Conservation (phyloP, 495 filamentous ascomycete genomes). For the Copromyces sp. region DNA sequence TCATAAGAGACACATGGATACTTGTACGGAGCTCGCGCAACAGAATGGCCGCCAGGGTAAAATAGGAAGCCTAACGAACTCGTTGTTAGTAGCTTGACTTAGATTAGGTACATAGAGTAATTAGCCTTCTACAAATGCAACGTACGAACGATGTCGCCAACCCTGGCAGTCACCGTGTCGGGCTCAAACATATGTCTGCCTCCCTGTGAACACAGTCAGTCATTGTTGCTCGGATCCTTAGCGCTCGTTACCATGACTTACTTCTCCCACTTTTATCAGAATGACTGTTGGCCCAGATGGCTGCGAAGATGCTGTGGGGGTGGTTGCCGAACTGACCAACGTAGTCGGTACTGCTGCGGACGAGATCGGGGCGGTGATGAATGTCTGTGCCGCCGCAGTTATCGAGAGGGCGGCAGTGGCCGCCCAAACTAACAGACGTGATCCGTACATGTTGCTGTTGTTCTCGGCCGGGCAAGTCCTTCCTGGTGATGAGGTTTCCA, state of each 20-base stretch:
- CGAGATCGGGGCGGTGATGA: neutral
- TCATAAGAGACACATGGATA: conserved; percentile 52
- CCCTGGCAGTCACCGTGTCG: conserved; percentile 19
- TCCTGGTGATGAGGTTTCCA: neutral
- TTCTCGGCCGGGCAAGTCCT: neutral
- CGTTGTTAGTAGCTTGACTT: conserved; percentile 1
- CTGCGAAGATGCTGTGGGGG: conserved; percentile 6
- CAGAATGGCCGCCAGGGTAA: conserved; percentile 50
- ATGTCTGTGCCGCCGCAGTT: conserved; percentile 1
- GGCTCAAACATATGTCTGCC: conserved; percentile 24
- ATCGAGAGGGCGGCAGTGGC: conserved; percentile 6
- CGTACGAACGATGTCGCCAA: conserved; percentile 33
- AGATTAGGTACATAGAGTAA: too few species aligned
- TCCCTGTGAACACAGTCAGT: conserved; percentile 12
- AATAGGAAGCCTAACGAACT: conserved; percentile 40
- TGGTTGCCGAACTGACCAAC: neutral
- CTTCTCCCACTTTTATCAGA: conserved; percentile 22
- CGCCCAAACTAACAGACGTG: neutral
- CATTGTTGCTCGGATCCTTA: neutral
- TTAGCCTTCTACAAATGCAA: neutral
- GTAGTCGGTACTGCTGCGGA: neutral
- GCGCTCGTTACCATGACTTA: conserved; percentile 7
- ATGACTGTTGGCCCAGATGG: conserved; percentile 11
- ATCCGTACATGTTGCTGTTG: conserved; percentile 5
- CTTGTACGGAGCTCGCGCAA: conserved; percentile 43